Percentiles rank a stretch among this genome's conserved stretches.
phyloP scores from a whole-genome alignment of 768 basidiomycete species.

The Sporobolomyces pararoseus region DNA sequence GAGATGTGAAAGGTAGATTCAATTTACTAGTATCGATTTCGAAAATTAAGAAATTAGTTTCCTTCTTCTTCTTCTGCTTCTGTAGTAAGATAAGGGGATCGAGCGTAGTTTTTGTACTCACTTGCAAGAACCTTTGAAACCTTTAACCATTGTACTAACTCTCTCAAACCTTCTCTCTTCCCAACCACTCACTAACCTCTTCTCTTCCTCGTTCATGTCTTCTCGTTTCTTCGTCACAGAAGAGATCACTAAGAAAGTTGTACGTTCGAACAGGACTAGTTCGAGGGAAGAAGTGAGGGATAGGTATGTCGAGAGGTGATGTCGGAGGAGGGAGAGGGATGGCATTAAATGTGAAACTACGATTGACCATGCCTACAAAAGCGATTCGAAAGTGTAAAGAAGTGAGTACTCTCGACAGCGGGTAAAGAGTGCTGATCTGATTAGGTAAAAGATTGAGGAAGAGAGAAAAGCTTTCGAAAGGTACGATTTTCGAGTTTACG shows the following conservation, averaged over 20 bases:
- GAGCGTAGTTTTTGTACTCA: constrained; percentile 50
- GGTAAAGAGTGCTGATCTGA: too few relatives aligned
- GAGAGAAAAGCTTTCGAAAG: too few relatives aligned
- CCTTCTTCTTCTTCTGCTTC: too few relatives aligned
- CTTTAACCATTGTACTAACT: constrained; percentile 78
- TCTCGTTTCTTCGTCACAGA: constrained; percentile 34
- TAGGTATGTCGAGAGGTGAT: constrained; percentile 80
- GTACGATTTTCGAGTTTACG: too few relatives aligned
- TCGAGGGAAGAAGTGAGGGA: constrained; percentile 84
- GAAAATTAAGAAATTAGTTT: too few relatives aligned
- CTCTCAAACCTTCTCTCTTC: constrained; percentile 54
- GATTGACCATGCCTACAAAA: constrained; percentile 84
- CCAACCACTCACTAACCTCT: constrained; percentile 49
- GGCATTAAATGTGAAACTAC: constrained; percentile 96
- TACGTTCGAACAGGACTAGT: constrained; percentile 91
- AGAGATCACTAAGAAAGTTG: constrained; percentile 96
- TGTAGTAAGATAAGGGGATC: too few relatives aligned
- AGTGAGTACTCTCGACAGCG: too few relatives aligned
- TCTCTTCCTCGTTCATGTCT: constrained; percentile 45
- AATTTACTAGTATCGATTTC: too few relatives aligned
- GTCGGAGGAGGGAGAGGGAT: constrained; percentile 81
- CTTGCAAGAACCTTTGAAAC: constrained; percentile 86
- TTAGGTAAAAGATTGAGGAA: too few relatives aligned
- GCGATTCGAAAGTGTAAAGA: too few relatives aligned
- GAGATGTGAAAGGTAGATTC: constrained; percentile 75